A percentile compares a stretch with the other conserved stretches of the same genome.
Evolutionary conservation across 306 rosid genomes (phyloP).

Genomic region (Malus domestica): DNA sequence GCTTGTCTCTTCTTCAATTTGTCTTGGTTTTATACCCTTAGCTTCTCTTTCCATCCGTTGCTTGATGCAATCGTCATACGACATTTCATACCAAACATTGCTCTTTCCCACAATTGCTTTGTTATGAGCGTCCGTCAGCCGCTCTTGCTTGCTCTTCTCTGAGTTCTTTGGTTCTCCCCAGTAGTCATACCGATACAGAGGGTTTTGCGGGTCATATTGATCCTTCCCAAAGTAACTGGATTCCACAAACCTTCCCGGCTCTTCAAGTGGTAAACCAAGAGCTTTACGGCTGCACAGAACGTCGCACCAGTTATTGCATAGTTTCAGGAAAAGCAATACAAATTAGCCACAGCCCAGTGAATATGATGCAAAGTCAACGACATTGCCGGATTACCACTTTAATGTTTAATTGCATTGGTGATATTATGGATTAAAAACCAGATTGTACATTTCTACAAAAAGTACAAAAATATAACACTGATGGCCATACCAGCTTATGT

Average conservation of each 20-base stretch:
- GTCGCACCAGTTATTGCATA: background rate
- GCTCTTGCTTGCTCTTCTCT: conserved; percentile 75
- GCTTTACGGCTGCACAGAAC: conserved; percentile 59
- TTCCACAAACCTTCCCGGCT: conserved; percentile 83
- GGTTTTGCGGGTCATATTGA: conserved; percentile 61
- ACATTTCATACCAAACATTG: conserved; percentile 58
- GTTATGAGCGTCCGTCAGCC: conserved; percentile 72
- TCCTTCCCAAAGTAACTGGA: conserved; percentile 71
- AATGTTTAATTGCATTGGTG: background rate
- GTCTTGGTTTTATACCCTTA: conserved; percentile 18
- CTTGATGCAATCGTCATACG: conserved; percentile 69
- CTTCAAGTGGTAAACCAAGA: conserved; percentile 85
- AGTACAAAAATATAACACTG: background rate
- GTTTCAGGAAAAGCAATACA: too few species aligned
- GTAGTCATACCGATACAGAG: conserved; percentile 84
- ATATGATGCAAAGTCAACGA: background rate
- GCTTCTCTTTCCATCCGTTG: conserved; percentile 49
- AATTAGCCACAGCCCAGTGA: background rate
- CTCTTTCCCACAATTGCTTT: conserved; percentile 79
- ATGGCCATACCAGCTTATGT: conserved; percentile 71
- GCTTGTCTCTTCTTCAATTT: conserved; percentile 12
- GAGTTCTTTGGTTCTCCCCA: conserved; percentile 99
- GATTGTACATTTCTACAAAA: background rate
- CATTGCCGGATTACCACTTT: background rate
- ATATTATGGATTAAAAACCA: background rate